phyloP scores from a whole-genome alignment of 148 eudicot species.

The Rhododendron molle region DNA sequence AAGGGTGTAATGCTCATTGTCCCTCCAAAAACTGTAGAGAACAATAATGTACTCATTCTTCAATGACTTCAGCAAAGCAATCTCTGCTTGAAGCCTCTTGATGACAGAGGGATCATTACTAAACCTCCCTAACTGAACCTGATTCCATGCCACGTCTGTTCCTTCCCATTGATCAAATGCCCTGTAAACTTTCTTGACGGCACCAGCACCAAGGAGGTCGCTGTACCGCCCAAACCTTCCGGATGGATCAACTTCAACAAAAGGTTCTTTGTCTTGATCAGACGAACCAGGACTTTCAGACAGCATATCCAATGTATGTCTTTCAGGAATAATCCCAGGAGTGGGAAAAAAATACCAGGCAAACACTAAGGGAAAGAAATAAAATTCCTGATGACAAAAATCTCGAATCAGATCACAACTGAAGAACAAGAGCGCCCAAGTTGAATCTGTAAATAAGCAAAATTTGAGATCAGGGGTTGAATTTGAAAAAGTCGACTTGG shows the following conservation, averaged over 20 bases:
- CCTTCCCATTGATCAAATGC: constrained; percentile 84
- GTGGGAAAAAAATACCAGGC: not conserved
- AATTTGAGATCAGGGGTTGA: not conserved
- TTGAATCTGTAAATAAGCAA: not conserved
- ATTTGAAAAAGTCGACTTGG: not conserved
- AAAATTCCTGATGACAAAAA: not conserved
- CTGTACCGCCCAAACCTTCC: constrained; percentile 69
- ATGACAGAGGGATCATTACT: constrained; percentile 46
- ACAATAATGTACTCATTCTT: constrained; percentile 52
- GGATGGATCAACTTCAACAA: constrained; percentile 70
- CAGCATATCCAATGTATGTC: constrained; percentile 35
- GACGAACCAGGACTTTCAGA: constrained; percentile 26
- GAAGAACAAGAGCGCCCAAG: not conserved
- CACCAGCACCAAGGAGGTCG: constrained; percentile 68
- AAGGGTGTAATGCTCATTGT: constrained; percentile 36
- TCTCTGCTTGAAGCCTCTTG: constrained; percentile 52
- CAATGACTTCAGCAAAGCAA: constrained; percentile 49
- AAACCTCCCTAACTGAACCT: constrained; percentile 53
- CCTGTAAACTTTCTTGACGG: constrained; percentile 76
- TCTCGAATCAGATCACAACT: not conserved
- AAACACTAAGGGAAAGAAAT: not conserved
- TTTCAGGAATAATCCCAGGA: not conserved
- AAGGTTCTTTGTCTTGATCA: constrained; percentile 48
- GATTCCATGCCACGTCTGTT: constrained; percentile 90
- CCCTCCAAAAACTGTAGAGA: constrained; percentile 64